Percentiles rank a stretch among this genome's conserved stretches.
Evolutionary conservation across 305 asterid genomes (phyloP).

Genomic region (Rubia peregrina): DNA sequence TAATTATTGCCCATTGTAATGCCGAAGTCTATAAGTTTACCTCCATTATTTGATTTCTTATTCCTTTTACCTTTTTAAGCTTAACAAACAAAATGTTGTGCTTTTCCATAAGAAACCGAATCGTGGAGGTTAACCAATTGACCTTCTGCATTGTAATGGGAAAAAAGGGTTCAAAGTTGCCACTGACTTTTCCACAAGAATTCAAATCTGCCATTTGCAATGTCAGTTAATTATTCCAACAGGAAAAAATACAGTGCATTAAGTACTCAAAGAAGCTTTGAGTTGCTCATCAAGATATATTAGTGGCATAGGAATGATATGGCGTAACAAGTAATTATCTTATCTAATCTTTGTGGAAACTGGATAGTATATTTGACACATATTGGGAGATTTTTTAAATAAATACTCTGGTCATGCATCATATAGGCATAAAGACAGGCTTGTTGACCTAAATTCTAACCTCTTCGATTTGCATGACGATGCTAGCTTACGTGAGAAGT

Average conservation of each 20-base stretch:
- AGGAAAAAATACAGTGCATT: background rate
- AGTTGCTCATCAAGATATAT: background rate
- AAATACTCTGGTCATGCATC: background rate
- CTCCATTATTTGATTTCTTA: background rate
- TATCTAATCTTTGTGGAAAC: background rate
- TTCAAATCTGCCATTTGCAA: background rate
- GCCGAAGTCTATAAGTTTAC: background rate
- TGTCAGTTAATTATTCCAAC: background rate
- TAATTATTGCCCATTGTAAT: background rate
- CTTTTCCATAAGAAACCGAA: background rate
- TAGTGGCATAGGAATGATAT: background rate
- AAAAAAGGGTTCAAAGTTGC: background rate
- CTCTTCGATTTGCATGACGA: background rate
- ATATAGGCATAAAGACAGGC: background rate
- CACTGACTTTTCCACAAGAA: background rate
- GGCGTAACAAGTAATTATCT: background rate
- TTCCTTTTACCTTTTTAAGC: background rate
- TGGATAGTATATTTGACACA: background rate
- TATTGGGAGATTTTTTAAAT: background rate
- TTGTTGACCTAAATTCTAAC: background rate
- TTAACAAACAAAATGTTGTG: background rate
- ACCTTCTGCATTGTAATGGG: background rate
- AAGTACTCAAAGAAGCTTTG: background rate
- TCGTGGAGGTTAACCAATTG: background rate
- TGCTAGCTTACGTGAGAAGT: background rate